Percentiles rank a stretch among this genome's conserved stretches.
These are phyloP conservation scores for Gentiana macrophylla DNA, from an alignment of 257 asterid species.

Conservation along the genomic window DNA sequence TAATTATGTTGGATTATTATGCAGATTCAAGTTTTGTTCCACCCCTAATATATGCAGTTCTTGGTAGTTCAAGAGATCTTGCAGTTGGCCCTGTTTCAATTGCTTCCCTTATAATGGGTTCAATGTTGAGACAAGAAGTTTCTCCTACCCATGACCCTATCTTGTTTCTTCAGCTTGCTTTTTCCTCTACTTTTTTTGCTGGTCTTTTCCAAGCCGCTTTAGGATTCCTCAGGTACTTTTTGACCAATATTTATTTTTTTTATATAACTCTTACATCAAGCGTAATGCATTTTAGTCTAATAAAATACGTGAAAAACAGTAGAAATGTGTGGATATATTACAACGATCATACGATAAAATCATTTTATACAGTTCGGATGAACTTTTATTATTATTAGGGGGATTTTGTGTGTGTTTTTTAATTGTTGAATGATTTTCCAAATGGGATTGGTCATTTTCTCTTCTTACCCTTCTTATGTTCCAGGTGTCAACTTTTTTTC, in stretches of 20 bases:
- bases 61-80: constrained; percentile 88
- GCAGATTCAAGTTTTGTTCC: constrained; percentile 92
- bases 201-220: constrained; percentile 76
- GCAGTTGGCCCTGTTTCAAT: constrained; percentile 90
- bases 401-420: too few species aligned
- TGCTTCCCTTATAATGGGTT: constrained; percentile 68
- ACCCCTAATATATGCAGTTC: constrained; percentile 68
- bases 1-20: not conserved
- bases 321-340: too few species aligned
- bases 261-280: not conserved
- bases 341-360: too few species aligned
- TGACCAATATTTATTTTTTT: not conserved
- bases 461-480: too few species aligned
- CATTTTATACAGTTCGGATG: too few species aligned
- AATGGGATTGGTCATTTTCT: too few species aligned
- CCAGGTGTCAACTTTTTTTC: too few species aligned
- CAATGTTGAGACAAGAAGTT: constrained; percentile 67
- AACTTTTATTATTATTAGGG: too few species aligned
- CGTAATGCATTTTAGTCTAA: too few species aligned
- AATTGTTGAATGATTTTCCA: too few species aligned
- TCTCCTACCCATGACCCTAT: constrained; percentile 49
- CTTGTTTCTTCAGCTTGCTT: constrained; percentile 74
- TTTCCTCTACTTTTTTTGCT: constrained; percentile 77
- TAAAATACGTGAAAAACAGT: too few species aligned
- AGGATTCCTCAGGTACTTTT: constrained; percentile 53